A percentile compares a stretch with the other conserved stretches of the same genome.
These are phyloP conservation scores for Diaporthe vexans DNA, from an alignment of 2,329 filamentous ascomycete genomes.

Conservation along the genomic window DNA sequence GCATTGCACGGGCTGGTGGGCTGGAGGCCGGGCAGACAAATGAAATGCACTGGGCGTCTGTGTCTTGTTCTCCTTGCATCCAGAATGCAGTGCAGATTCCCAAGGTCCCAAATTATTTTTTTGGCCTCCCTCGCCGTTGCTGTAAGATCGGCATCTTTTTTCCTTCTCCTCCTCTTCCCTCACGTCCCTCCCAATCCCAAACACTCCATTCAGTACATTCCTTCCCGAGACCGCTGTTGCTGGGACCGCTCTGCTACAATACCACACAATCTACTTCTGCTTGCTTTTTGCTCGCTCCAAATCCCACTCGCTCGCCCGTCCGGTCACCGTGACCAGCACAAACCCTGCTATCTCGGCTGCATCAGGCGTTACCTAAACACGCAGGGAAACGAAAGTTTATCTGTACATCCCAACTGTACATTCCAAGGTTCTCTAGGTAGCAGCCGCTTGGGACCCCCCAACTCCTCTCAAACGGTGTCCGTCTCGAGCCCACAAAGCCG, in stretches of 20 bases:
- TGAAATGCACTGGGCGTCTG: neutral
- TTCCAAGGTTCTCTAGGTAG: conserved; percentile 28
- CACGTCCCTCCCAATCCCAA: conserved; percentile 18
- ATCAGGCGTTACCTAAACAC: conserved; percentile 29
- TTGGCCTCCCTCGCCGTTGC: conserved; percentile 17
- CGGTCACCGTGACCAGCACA: conserved; percentile 13
- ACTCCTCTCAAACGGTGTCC: conserved; percentile 34
- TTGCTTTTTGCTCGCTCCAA: conserved; percentile 27
- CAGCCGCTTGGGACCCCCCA: conserved; percentile 33
- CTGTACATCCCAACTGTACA: conserved; percentile 28
- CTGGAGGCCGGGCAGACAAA: neutral
- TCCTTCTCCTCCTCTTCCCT: conserved; percentile 9
- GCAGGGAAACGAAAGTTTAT: conserved; percentile 32
- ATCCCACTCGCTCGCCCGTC: conserved; percentile 41
- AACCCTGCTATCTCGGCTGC: conserved; percentile 32
- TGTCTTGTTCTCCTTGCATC: conserved; percentile 16
- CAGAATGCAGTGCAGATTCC: conserved; percentile 18
- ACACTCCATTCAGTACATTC: conserved; percentile 22
- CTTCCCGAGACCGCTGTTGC: conserved; percentile 35
- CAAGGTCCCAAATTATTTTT: conserved; percentile 37
- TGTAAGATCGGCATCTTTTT: conserved; percentile 41
- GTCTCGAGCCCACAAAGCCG: conserved; percentile 36
- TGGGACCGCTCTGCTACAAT: conserved; percentile 37
- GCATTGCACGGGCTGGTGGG: neutral
- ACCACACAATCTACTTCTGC: conserved; percentile 40